Percentiles rank a stretch among this genome's conserved stretches.
Evolutionary conservation across 495 filamentous ascomycete species (phyloP).

Genomic region (Penicillium bialowiezense): DNA sequence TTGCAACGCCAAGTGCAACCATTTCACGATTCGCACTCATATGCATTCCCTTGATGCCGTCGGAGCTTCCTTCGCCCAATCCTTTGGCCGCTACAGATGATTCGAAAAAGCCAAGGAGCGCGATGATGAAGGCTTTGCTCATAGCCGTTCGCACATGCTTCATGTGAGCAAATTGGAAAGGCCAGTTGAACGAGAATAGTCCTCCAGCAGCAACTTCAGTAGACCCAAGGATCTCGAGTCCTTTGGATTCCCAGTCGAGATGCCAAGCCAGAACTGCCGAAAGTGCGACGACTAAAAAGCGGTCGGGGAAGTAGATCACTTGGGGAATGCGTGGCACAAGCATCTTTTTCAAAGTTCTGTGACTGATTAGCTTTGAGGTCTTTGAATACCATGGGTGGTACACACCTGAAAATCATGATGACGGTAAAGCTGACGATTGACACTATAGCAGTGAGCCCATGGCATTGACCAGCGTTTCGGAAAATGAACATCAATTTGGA

Average conservation of each 20-base stretch:
- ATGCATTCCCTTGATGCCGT: conserved; percentile 68
- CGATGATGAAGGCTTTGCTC: conserved; percentile 90
- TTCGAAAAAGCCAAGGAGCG: conserved; percentile 96
- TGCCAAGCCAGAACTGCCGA: conserved; percentile 76
- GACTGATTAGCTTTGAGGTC: conserved; percentile 8
- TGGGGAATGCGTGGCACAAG: conserved; percentile 76
- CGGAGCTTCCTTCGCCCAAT: conserved; percentile 58
- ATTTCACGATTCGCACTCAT: conserved; percentile 93
- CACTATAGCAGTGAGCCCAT: conserved; percentile 71
- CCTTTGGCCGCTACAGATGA: conserved; percentile 96
- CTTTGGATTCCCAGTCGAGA: conserved; percentile 76
- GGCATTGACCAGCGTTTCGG: conserved; percentile 58
- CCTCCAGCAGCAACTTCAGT: conserved; percentile 59
- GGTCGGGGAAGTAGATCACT: conserved; percentile 89
- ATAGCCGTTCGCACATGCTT: conserved; percentile 81
- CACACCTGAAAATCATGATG: conserved; percentile 81
- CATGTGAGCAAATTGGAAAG: conserved; percentile 72
- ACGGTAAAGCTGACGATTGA: conserved; percentile 77
- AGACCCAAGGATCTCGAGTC: conserved; percentile 79
- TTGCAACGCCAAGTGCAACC: conserved; percentile 86
- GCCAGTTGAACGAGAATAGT: conserved; percentile 80
- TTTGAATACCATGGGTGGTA: conserved; percentile 1
- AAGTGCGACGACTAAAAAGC: conserved; percentile 84
- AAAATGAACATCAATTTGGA: conserved; percentile 81
- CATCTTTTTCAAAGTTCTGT: conserved; percentile 74